A percentile compares a stretch with the other conserved stretches of the same genome.
phyloP scores from a whole-genome alignment of 768 basidiomycete species.

The Cyclocybe cylindracea region DNA sequence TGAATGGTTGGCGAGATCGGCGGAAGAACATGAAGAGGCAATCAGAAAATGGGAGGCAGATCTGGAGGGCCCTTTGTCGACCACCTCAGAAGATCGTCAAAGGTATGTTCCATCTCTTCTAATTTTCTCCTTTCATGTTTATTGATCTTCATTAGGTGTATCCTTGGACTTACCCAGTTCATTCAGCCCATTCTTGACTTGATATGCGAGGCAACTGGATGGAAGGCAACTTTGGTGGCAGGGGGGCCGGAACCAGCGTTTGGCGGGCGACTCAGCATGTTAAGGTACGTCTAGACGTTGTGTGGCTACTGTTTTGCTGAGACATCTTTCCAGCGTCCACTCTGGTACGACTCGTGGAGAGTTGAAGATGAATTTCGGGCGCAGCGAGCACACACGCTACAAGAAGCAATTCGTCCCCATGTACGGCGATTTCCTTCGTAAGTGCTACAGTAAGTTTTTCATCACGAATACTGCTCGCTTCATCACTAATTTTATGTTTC shows the following conservation, averaged over 20 bases:
- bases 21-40: slow-evolving; percentile 5
- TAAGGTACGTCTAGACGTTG: no score
- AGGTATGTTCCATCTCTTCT: not conserved
- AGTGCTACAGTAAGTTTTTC: slow-evolving; percentile 13
- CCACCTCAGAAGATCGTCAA: slow-evolving; percentile 11
- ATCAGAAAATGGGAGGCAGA: slow-evolving; percentile 1
- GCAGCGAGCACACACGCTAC: slow-evolving; percentile 7
- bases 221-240: no score
- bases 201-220: slow-evolving; percentile 1
- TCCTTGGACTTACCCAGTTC: slow-evolving; percentile 1
- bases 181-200: slow-evolving; percentile 13
- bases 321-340: no score
- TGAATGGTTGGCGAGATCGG: not conserved
- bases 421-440: slow-evolving; percentile 8
- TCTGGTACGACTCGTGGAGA: slow-evolving; percentile 9
- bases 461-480: no score
- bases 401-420: slow-evolving; percentile 9
- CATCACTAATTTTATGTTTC: no score
- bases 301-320: no score
- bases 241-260: slow-evolving; percentile 17
- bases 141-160: no score
- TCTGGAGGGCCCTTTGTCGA: not conserved
- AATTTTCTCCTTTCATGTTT: slow-evolving; percentile 1
- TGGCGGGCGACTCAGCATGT: slow-evolving; percentile 7
- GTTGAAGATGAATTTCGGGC: slow-evolving; percentile 15